These are phyloP conservation scores for Pleurotus giganteus DNA, from an alignment of 768 basidiomycete genomes.

Conservation along the genomic window DNA sequence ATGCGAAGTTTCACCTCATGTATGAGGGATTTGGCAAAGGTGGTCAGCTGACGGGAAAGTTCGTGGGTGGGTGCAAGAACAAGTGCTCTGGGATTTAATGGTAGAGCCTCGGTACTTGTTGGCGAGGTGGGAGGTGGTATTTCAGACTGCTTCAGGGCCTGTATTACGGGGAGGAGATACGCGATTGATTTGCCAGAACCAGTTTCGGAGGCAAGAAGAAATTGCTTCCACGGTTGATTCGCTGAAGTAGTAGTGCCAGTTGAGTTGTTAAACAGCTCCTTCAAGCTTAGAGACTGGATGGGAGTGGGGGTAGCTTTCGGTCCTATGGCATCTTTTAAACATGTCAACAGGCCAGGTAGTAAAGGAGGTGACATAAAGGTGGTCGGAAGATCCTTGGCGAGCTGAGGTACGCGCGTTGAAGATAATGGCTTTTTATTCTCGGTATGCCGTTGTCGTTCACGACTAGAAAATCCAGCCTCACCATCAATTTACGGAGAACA, in stretches of 20 bases:
- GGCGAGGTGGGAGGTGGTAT: slow-evolving; percentile 12
- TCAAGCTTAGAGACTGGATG: slow-evolving; percentile 75
- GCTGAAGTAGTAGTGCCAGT: neutral
- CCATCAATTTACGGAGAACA: neutral
- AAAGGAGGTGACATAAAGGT: slow-evolving; percentile 69
- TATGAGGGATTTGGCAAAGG: slow-evolving; percentile 69
- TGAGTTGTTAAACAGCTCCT: slow-evolving; percentile 49
- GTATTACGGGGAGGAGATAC: slow-evolving; percentile 82
- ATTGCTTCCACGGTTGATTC: slow-evolving; percentile 38
- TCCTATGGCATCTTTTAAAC: slow-evolving; percentile 59
- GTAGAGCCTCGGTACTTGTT: slow-evolving; percentile 9
- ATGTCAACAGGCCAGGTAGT: slow-evolving; percentile 58
- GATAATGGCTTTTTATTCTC: neutral
- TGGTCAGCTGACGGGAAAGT: slow-evolving; percentile 75
- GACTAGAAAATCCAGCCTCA: neutral
- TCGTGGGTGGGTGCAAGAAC: slow-evolving; percentile 90
- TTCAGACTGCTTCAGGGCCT: slow-evolving; percentile 73
- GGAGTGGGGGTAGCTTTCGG: slow-evolving; percentile 59
- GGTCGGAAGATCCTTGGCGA: slow-evolving; percentile 25
- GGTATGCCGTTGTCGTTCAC: neutral
- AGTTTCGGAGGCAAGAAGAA: slow-evolving; percentile 83
- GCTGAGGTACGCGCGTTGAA: neutral
- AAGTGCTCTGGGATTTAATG: slow-evolving; percentile 69
- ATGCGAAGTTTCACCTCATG: slow-evolving; percentile 80
- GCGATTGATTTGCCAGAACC: slow-evolving; percentile 93